These are phyloP conservation scores for Ajuga chamaepitys DNA, from an alignment of 257 asterid genomes.

Conservation along the genomic window DNA sequence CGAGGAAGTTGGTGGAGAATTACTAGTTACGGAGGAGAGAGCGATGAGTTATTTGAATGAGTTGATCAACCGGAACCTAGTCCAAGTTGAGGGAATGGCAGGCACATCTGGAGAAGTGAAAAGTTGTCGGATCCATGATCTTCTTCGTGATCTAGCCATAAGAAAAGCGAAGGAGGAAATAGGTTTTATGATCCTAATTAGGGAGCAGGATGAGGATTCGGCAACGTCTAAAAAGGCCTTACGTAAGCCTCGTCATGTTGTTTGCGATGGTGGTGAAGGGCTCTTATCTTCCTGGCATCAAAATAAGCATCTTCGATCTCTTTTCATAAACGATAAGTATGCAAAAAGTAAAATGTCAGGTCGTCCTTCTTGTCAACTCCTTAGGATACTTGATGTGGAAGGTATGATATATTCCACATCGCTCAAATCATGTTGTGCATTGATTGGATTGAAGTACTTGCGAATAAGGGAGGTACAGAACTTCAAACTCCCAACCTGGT, in stretches of 20 bases:
- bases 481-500: conserved; percentile 7
- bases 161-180: conserved; percentile 18
- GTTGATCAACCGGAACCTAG: conserved; percentile 18
- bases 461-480: conserved; percentile 7
- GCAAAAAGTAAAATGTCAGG: not conserved
- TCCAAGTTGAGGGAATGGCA: conserved; percentile 9
- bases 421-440: not conserved
- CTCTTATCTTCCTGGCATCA: not conserved
- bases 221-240: too few species aligned
- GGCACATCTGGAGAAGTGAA: not conserved
- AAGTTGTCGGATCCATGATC: not conserved
- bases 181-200: not conserved
- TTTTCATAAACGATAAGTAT: conserved; percentile 1
- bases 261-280: not conserved
- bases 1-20: not conserved
- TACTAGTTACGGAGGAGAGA: conserved; percentile 18
- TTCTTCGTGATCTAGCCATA: not conserved
- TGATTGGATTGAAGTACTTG: conserved; percentile 7
- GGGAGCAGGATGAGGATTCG: not conserved
- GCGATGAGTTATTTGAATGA: conserved; percentile 22
- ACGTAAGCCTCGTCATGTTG: not conserved
- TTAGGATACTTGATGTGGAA: conserved; percentile 15
- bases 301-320: conserved; percentile 1
- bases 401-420: not conserved
- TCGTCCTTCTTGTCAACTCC: not conserved